Percentiles rank a stretch among this genome's conserved stretches.
Conservation (phyloP, 2,329 filamentous ascomycete species). For the Exophiala calicioides region DNA sequence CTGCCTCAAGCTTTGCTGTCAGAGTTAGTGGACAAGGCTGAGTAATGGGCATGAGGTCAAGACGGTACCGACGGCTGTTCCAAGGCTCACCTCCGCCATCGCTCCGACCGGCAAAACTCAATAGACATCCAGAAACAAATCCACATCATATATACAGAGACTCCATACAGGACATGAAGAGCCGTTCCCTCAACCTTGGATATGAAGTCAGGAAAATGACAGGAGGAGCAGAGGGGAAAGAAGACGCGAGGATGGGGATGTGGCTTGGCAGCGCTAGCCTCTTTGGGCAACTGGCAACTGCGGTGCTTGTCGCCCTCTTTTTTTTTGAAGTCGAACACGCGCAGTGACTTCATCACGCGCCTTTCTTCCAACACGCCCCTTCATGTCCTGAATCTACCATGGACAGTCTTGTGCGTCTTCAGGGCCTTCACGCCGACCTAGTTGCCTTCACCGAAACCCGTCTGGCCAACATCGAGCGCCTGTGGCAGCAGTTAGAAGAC, state of each 20-base stretch:
- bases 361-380: conserved; percentile 10
- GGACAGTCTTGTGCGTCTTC: conserved; percentile 73
- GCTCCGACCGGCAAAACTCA: conserved; percentile 4
- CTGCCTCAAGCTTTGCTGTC: conserved; percentile 40
- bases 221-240: too few species aligned
- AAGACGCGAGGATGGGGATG: too few species aligned
- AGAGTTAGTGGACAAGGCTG: conserved; percentile 21
- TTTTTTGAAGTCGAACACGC: conserved; percentile 6
- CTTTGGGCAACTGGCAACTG: conserved; percentile 15
- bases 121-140: not conserved
- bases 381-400: conserved; percentile 66
- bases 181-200: too few species aligned
- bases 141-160: not conserved
- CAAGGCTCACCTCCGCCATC: conserved; percentile 47
- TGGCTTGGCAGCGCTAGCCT: conserved; percentile 9
- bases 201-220: too few species aligned
- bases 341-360: conserved; percentile 6
- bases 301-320: conserved; percentile 8
- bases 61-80: conserved; percentile 45
- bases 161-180: too few species aligned
- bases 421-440: conserved; percentile 84
- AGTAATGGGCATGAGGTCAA: conserved; percentile 29
- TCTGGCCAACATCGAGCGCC: conserved; percentile 68
- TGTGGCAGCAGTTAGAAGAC: conserved; percentile 64
- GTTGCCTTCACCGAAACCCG: conserved; percentile 72